Evolutionary conservation across 768 basidiomycete species (phyloP).

Genomic region (Agrocybe chaxingu): DNA sequence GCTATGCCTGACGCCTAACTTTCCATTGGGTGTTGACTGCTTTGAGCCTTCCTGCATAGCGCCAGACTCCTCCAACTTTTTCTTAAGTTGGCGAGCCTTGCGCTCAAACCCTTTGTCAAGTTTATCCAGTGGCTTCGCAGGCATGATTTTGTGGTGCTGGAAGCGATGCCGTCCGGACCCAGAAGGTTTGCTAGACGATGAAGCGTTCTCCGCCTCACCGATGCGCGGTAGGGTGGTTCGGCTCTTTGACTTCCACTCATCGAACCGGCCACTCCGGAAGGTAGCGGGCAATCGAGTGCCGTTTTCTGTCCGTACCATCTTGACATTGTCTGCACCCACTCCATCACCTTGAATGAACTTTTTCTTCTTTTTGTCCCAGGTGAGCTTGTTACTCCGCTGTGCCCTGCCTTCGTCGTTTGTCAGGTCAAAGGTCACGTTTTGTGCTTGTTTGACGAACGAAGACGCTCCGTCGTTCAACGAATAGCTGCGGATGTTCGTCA

Average conservation of each 20-base stretch:
- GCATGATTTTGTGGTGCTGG: conserved; percentile 63
- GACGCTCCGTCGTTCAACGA: conserved; percentile 86
- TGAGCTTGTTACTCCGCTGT: conserved; percentile 60
- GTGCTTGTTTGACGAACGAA: conserved; percentile 83
- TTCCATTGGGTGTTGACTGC: conserved; percentile 12
- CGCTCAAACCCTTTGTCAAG: conserved; percentile 70
- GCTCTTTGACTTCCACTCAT: conserved; percentile 89
- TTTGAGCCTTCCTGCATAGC: conserved; percentile 11
- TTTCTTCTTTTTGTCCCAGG: conserved; percentile 97
- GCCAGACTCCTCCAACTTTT: conserved; percentile 40
- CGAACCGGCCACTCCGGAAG: conserved; percentile 90
- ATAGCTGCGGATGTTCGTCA: conserved; percentile 49
- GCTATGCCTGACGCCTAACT: conserved; percentile 46
- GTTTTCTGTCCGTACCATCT: conserved; percentile 90
- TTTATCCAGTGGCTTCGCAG: conserved; percentile 78
- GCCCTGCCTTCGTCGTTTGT: conserved; percentile 70
- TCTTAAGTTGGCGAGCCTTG: conserved; percentile 61
- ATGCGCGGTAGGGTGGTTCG: conserved; percentile 70
- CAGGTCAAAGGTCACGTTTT: conserved; percentile 77
- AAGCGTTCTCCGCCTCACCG: conserved; percentile 74
- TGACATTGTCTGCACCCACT: conserved; percentile 87
- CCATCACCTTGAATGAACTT: conserved; percentile 88
- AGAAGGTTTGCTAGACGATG: conserved; percentile 23
- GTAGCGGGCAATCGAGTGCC: conserved; percentile 88
- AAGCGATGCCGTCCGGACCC: conserved; percentile 59